A percentile compares a stretch with the other conserved stretches of the same genome.
phyloP scores from a whole-genome alignment of 345 rosid species.

The Crucihimalaya himalaica region DNA sequence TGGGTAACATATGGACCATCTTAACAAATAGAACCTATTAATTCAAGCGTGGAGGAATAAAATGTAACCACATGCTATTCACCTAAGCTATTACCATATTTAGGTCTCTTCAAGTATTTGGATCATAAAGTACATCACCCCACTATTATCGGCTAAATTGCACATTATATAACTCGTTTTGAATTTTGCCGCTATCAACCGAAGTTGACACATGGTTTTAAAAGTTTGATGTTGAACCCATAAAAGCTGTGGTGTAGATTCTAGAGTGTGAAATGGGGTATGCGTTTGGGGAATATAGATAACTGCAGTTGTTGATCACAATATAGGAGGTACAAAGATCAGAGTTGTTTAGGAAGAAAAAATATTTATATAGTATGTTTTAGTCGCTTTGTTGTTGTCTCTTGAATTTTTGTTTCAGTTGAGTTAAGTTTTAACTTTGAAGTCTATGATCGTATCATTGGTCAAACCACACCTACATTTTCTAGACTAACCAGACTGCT shows the following conservation, averaged over 20 bases:
- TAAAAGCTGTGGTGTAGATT: conserved; percentile 3
- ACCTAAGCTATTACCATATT: conserved; percentile 41
- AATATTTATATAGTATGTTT: neutral
- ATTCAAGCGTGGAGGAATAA: conserved; percentile 30
- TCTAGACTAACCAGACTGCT: conserved; percentile 4
- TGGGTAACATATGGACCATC: conserved; percentile 37
- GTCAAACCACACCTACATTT: conserved; percentile 17
- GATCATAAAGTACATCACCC: conserved; percentile 28
- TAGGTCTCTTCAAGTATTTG: conserved; percentile 22
- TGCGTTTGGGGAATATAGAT: neutral
- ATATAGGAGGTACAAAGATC: neutral
- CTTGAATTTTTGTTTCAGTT: neutral
- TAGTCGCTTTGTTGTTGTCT: neutral
- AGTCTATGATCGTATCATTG: neutral
- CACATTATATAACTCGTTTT: neutral
- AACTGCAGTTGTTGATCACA: neutral
- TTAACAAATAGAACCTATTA: conserved; percentile 29
- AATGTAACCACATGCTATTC: conserved; percentile 39
- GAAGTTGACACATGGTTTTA: conserved; percentile 14
- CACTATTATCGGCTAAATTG: conserved; percentile 23
- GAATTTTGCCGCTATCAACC: conserved; percentile 20
- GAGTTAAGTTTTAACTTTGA: neutral
- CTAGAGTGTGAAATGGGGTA: neutral
- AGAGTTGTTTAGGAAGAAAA: neutral
- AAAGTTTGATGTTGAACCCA: conserved; percentile 30